Evolutionary conservation across 139 green algal genomes (phyloP).

Genomic region (Pleodorina starrii): DNA sequence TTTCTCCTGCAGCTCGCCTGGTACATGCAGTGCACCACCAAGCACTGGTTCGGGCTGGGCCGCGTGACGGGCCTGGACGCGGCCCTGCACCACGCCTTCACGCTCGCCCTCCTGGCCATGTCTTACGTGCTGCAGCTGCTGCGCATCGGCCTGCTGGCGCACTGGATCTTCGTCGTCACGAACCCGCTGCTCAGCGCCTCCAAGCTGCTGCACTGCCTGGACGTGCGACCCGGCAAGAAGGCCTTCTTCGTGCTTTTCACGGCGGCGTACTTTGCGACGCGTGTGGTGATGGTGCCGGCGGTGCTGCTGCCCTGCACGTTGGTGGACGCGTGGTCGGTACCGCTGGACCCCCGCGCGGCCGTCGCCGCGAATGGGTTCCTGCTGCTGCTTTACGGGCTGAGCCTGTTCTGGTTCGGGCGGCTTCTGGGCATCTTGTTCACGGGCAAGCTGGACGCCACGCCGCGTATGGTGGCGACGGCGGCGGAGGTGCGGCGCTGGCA

Average conservation of each 20-base stretch:
- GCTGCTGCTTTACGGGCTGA: constrained; percentile 35
- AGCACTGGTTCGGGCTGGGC: constrained; percentile 40
- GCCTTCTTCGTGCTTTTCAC: constrained; percentile 4
- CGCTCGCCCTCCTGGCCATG: not conserved
- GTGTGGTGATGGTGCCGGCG: constrained; percentile 2
- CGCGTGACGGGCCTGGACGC: constrained; percentile 15
- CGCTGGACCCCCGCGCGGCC: not conserved
- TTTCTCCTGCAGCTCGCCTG: constrained; percentile 7
- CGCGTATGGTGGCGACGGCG: not conserved
- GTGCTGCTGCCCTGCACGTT: constrained; percentile 42
- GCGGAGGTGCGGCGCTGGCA: constrained; percentile 6
- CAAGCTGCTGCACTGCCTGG: constrained; percentile 33
- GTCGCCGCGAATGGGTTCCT: not conserved
- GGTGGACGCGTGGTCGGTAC: not conserved
- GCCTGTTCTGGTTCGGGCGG: constrained; percentile 46
- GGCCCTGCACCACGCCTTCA: constrained; percentile 12
- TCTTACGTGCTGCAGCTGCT: not conserved
- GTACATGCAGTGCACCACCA: constrained; percentile 22
- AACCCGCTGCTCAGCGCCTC: constrained; percentile 1
- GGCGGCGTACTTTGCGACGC: not conserved
- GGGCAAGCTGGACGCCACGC: constrained; percentile 33
- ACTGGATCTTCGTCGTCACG: not conserved
- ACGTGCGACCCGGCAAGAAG: constrained; percentile 5
- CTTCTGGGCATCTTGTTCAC: constrained; percentile 34
- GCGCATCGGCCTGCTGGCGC: constrained; percentile 14